phyloP scores from a whole-genome alignment of 2,329 filamentous ascomycete species.

The Pseudocercospora fuligena region DNA sequence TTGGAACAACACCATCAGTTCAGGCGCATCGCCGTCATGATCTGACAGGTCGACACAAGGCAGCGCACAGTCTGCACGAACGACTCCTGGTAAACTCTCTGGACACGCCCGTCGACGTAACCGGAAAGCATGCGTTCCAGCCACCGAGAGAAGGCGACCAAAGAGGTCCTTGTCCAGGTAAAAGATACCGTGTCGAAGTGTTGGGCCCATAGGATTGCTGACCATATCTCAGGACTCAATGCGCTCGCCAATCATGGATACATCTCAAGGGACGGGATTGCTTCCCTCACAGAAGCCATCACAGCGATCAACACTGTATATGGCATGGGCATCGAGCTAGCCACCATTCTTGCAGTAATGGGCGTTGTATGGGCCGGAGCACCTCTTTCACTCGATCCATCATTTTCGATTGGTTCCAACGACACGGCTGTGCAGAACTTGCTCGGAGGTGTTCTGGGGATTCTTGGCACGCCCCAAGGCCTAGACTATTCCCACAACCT shows the following conservation, averaged over 20 bases:
- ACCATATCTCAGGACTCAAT: conserved; percentile 9
- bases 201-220: background rate
- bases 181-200: background rate
- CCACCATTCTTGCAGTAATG: conserved; percentile 34
- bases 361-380: conserved; percentile 36
- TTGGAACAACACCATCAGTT: background rate
- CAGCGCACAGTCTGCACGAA: background rate
- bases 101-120: conserved; percentile 13
- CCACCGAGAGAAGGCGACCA: conserved; percentile 23
- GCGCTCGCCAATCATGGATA: conserved; percentile 23
- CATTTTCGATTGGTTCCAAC: conserved; percentile 32
- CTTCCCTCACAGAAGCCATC: background rate
- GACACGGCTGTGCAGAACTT: conserved; percentile 42
- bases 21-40: background rate
- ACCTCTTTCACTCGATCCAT: conserved; percentile 47
- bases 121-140: conserved; percentile 12
- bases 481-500: conserved; percentile 58
- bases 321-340: conserved; percentile 37
- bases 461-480: conserved; percentile 35
- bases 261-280: conserved; percentile 11
- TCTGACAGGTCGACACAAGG: background rate
- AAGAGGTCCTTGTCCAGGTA: conserved; percentile 27
- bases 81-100: conserved; percentile 8
- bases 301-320: conserved; percentile 25
- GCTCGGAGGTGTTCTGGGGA: conserved; percentile 37